Evolutionary conservation across 208 protist genomes (phyloP).

Genomic region (Leishmania gerbilli): DNA sequence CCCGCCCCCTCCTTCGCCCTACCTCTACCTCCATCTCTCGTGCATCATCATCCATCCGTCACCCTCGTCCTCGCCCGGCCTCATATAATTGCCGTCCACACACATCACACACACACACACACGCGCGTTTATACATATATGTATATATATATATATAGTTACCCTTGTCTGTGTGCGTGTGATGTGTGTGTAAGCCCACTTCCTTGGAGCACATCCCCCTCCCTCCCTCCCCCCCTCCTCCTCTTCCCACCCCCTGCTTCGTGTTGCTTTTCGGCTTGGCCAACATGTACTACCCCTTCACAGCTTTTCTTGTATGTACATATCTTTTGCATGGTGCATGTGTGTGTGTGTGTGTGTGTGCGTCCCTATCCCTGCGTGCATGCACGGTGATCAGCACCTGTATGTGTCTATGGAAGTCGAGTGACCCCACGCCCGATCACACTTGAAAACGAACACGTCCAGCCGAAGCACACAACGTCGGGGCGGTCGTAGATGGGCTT

Average conservation of each 20-base stretch:
- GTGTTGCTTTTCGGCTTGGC: background rate
- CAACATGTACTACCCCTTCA: no score
- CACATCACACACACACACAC: background rate
- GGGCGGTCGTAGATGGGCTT: background rate
- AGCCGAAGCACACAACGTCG: no score
- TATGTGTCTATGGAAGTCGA: background rate
- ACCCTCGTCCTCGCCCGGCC: background rate
- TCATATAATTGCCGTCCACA: background rate
- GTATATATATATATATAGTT: background rate
- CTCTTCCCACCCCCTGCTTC: background rate
- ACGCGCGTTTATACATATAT: no score
- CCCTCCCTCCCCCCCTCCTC: background rate
- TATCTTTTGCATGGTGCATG: no score
- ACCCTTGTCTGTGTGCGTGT: background rate
- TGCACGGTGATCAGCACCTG: no score
- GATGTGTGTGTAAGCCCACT: background rate
- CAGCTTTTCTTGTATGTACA: no score
- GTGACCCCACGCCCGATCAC: no score
- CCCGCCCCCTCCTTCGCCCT: background rate
- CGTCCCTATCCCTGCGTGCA: no score
- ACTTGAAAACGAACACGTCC: background rate
- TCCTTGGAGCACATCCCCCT: background rate
- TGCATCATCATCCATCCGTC: background rate
- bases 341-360: no score
- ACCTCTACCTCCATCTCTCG: background rate